Evolutionary conservation across 345 rosid genomes (phyloP).

Genomic region (Hirschfeldia incana): DNA sequence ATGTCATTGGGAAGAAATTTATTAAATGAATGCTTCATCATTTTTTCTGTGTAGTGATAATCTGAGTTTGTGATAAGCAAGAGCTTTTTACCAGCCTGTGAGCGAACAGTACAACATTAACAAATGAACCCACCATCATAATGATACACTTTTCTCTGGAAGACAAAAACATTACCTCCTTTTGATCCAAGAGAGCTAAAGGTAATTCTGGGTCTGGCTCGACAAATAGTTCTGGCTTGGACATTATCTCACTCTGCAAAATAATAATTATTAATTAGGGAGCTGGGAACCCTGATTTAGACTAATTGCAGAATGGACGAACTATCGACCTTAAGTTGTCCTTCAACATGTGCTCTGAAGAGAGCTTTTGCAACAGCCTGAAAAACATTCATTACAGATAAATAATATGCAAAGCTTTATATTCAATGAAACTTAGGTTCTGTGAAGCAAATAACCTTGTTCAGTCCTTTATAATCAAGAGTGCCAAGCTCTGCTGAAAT

Average conservation of each 20-base stretch:
- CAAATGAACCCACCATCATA: conserved; percentile 3
- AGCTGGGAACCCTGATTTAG: background rate
- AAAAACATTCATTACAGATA: conserved; percentile 33
- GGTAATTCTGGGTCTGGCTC: conserved; percentile 97
- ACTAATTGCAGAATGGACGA: background rate
- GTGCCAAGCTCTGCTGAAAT: conserved; percentile 71
- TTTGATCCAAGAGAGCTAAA: conserved; percentile 88
- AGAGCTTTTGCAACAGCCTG: conserved; percentile 97
- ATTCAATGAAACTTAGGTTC: conserved; percentile 5
- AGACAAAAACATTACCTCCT: conserved; percentile 62
- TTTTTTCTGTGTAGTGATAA: conserved; percentile 89
- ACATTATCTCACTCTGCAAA: conserved; percentile 89
- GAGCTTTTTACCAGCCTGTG: conserved; percentile 93
- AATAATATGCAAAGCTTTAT: conserved; percentile 13
- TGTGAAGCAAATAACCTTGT: conserved; percentile 58
- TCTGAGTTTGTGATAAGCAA: conserved; percentile 96
- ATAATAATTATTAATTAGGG: background rate
- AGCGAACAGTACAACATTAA: conserved; percentile 19
- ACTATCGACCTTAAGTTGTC: conserved; percentile 76
- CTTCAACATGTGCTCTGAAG: conserved; percentile 96
- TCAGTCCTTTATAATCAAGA: conserved; percentile 81
- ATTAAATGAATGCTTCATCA: conserved; percentile 95
- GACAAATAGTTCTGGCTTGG: conserved; percentile 91
- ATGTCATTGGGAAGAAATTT: conserved; percentile 86
- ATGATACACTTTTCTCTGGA: background rate